Evolutionary conservation across 805 yeast genomes (phyloP).

Genomic region (Candida ortonii): DNA sequence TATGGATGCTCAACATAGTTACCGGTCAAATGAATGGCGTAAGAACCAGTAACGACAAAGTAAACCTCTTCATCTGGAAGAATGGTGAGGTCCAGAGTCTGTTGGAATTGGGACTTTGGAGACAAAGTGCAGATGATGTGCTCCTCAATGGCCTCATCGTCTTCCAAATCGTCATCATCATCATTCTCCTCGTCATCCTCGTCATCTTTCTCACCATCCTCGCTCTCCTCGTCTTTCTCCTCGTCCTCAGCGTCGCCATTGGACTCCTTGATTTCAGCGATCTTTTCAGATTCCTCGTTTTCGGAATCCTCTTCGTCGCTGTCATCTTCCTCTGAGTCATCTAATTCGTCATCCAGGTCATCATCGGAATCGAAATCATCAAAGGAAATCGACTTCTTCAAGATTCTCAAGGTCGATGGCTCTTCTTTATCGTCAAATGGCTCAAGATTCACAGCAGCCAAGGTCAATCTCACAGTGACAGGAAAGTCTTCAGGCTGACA

Average conservation of each 20-base stretch:
- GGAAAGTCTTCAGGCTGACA: conserved; percentile 87
- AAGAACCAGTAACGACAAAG: conserved; percentile 95
- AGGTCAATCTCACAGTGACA: conserved; percentile 82
- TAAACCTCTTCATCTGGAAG: conserved; percentile 90
- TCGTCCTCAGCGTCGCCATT: conserved; percentile 32
- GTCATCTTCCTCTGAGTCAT: conserved; percentile 44
- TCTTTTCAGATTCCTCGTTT: conserved; percentile 31
- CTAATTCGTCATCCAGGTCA: conserved; percentile 46
- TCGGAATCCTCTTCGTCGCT: conserved; percentile 38
- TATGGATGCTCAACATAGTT: conserved; percentile 96
- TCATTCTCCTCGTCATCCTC: conserved; percentile 49
- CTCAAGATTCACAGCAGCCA: conserved; percentile 94
- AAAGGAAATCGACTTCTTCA: conserved; percentile 56
- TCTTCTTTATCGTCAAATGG: conserved; percentile 74
- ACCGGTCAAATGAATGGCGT: conserved; percentile 89
- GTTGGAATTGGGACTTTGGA: conserved; percentile 83
- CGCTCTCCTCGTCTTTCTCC: conserved; percentile 24
- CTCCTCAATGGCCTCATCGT: conserved; percentile 78
- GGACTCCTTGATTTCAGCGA: conserved; percentile 18
- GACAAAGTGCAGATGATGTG: conserved; percentile 85
- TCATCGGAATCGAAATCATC: conserved; percentile 47
- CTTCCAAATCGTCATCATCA: conserved; percentile 54
- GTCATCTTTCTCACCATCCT: conserved; percentile 35
- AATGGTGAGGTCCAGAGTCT: conserved; percentile 84
- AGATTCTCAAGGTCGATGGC: conserved; percentile 87